A percentile compares a stretch with the other conserved stretches of the same genome.
Conservation (phyloP, 140 eudicot species). For the Ambrosia hybrid region DNA sequence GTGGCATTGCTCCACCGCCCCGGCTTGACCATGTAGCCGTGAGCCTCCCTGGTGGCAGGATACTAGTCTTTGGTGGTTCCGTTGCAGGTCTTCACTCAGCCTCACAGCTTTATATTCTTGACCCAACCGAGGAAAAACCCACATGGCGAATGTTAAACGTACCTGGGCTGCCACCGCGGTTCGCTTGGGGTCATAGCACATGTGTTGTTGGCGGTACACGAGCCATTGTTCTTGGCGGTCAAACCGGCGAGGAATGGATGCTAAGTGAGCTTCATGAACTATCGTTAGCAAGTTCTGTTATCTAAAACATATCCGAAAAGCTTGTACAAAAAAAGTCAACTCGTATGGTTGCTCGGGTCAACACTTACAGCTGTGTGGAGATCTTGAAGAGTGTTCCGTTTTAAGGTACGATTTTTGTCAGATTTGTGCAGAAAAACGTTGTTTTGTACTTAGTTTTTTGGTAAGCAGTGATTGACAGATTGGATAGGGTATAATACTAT, state of each 20-base stretch:
- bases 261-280: conserved; percentile 89
- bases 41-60: conserved; percentile 95
- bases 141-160: conserved; percentile 94
- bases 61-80: conserved; percentile 92
- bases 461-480: conserved; percentile 45
- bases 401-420: conserved; percentile 38
- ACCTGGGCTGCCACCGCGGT: conserved; percentile 91
- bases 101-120: conserved; percentile 87
- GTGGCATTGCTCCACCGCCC: conserved; percentile 95
- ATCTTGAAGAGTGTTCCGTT: conserved; percentile 5
- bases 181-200: conserved; percentile 99
- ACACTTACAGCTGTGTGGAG: neutral
- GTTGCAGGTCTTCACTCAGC: conserved; percentile 99
- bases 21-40: conserved; percentile 96
- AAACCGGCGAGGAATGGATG: conserved; percentile 99
- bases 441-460: conserved; percentile 25
- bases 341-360: conserved; percentile 12
- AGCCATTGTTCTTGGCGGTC: conserved; percentile 97
- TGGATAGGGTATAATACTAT: conserved; percentile 32
- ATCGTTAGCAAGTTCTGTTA: conserved; percentile 71
- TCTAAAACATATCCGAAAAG: conserved; percentile 21
- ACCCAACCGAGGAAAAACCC: conserved; percentile 95
- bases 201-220: conserved; percentile 98
- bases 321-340: conserved; percentile 16
- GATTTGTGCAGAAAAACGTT: conserved; percentile 38